These are phyloP conservation scores for Chaetomium sp. DNA, from an alignment of 2,329 filamentous ascomycete species.

Conservation along the genomic window DNA sequence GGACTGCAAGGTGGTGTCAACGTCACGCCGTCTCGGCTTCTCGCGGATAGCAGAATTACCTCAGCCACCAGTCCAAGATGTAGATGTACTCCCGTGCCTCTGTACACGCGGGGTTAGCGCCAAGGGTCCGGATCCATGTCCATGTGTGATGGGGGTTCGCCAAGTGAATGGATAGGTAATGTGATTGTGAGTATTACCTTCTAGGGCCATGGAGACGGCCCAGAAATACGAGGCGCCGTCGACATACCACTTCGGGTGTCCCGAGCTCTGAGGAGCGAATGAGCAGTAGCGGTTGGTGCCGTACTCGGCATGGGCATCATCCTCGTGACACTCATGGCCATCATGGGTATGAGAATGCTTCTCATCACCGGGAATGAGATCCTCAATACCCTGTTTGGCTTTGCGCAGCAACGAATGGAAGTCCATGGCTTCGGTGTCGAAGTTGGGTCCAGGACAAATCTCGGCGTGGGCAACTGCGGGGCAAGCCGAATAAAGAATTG, in stretches of 20 bases:
- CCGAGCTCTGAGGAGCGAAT: slow-evolving; percentile 73
- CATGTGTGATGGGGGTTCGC: background rate
- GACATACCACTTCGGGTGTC: slow-evolving; percentile 85
- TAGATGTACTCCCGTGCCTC: slow-evolving; percentile 76
- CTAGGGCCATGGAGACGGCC: slow-evolving; percentile 77
- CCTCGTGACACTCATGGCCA: slow-evolving; percentile 45
- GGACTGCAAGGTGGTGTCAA: slow-evolving; percentile 50
- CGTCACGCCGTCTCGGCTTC: background rate
- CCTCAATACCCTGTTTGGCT: slow-evolving; percentile 47
- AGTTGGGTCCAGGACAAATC: slow-evolving; percentile 4
- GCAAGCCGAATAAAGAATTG: slow-evolving; percentile 1
- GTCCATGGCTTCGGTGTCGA: slow-evolving; percentile 39
- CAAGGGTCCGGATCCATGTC: background rate
- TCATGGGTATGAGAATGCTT: slow-evolving; percentile 51
- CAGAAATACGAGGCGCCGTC: slow-evolving; percentile 84
- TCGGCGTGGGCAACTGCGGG: slow-evolving; percentile 21
- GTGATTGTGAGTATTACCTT: slow-evolving; percentile 48
- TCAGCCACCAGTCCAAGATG: slow-evolving; percentile 91
- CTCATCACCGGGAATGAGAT: slow-evolving; percentile 39
- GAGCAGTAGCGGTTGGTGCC: slow-evolving; percentile 60
- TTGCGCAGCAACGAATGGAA: slow-evolving; percentile 46
- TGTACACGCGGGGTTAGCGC: slow-evolving; percentile 36
- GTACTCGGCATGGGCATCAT: slow-evolving; percentile 46
- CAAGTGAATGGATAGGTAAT: background rate
- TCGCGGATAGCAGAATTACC: slow-evolving; percentile 22